Evolutionary conservation across 2,329 filamentous ascomycete species (phyloP).

Genomic region (Stagonosporopsis cucurbitacearum): DNA sequence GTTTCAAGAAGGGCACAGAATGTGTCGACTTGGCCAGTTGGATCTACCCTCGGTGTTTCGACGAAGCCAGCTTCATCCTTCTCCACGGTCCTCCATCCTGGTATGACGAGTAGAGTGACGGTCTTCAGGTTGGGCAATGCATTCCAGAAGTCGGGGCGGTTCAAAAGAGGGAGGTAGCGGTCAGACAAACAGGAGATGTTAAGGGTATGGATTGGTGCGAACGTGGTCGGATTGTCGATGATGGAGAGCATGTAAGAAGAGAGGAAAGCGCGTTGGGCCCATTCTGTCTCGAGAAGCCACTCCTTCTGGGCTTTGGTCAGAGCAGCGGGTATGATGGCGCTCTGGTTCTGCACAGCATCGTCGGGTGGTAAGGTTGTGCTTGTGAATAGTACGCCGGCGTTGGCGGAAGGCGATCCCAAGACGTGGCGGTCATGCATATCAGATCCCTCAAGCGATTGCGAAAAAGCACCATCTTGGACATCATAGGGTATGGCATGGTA

Average conservation of each 20-base stretch:
- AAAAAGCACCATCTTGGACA: conserved; percentile 16
- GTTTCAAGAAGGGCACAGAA: conserved; percentile 61
- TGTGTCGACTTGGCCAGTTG: conserved; percentile 58
- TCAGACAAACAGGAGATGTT: conserved; percentile 71
- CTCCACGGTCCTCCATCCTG: conserved; percentile 68
- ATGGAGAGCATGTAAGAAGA: conserved; percentile 71
- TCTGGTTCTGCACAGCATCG: conserved; percentile 33
- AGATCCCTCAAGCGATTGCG: conserved; percentile 32
- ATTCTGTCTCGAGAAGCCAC: conserved; percentile 71
- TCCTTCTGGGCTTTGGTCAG: conserved; percentile 70
- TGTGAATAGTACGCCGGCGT: conserved; percentile 45
- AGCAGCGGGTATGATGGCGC: conserved; percentile 58
- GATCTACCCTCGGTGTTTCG: conserved; percentile 57
- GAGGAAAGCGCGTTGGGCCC: conserved; percentile 72
- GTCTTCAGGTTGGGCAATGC: conserved; percentile 61
- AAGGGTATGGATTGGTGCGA: conserved; percentile 63
- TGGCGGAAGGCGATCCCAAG: conserved; percentile 16
- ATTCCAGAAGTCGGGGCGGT: conserved; percentile 67
- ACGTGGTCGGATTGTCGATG: conserved; percentile 64
- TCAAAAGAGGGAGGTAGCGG: conserved; percentile 63
- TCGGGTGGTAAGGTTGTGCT: conserved; percentile 31
- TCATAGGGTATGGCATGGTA: conserved; percentile 36
- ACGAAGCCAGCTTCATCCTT: conserved; percentile 61
- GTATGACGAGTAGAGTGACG: conserved; percentile 66
- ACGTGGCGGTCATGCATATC: conserved; percentile 31